Evolutionary conservation across 2,329 filamentous ascomycete genomes (phyloP).

Genomic region (Dryadomyces quercus-mongolicae): DNA sequence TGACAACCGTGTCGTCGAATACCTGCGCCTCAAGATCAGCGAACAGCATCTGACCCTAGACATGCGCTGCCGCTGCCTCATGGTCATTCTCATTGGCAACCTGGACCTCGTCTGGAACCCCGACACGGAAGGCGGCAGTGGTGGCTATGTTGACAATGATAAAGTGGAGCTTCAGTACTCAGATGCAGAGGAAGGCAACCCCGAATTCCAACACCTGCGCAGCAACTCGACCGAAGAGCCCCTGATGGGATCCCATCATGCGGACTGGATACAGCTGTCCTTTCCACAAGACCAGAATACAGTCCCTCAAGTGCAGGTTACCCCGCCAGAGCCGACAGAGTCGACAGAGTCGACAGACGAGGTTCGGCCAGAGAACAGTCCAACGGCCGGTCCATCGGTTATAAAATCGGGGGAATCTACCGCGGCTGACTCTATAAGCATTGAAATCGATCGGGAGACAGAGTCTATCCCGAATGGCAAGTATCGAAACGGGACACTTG

Average conservation of each 20-base stretch:
- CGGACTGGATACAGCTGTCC: too few species aligned
- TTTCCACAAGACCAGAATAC: too few species aligned
- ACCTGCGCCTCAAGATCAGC: conserved; percentile 12
- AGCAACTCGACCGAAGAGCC: not conserved
- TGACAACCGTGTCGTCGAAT: conserved; percentile 15
- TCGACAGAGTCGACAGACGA: not conserved
- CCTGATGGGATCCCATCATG: not conserved
- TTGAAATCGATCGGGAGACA: not conserved
- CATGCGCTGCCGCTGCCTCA: conserved; percentile 15
- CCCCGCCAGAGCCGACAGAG: too few species aligned
- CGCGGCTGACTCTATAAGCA: not conserved
- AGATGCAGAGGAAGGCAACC: too few species aligned
- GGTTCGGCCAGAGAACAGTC: not conserved
- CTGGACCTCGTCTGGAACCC: conserved; percentile 15
- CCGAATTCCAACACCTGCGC: not conserved
- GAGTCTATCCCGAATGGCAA: too few species aligned
- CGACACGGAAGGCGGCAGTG: conserved; percentile 2
- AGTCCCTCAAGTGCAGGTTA: too few species aligned
- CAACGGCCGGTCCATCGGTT: not conserved
- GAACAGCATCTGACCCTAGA: conserved; percentile 13
- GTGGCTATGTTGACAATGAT: not conserved
- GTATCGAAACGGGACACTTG: too few species aligned
- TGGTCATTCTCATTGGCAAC: conserved; percentile 18
- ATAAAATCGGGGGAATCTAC: not conserved
- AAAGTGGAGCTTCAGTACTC: too few species aligned